Conservation (phyloP, 805 yeast species). For the Alloascoidea africana region DNA sequence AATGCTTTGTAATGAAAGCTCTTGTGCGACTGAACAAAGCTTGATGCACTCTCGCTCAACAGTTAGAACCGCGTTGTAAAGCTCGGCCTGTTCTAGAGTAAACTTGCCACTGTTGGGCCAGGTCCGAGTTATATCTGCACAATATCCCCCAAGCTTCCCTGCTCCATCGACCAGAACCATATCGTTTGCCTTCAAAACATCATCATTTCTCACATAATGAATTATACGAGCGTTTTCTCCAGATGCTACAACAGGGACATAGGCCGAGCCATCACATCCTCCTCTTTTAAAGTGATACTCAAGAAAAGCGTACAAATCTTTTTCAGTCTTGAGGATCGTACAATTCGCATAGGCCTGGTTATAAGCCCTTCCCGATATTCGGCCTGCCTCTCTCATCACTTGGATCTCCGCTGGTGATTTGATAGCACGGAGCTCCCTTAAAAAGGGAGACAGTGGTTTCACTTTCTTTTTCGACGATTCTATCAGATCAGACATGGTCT, state of each 20-base stretch:
- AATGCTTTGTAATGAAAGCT: constrained; percentile 50
- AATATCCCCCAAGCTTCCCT: constrained; percentile 85
- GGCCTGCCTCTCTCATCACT: constrained; percentile 72
- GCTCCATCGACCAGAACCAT: constrained; percentile 91
- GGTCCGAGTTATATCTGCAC: constrained; percentile 90
- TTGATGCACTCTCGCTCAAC: constrained; percentile 71
- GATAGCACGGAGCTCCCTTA: constrained; percentile 41
- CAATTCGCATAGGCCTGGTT: constrained; percentile 57
- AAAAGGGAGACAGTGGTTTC: constrained; percentile 24
- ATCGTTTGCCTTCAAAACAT: constrained; percentile 58
- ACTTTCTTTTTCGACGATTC: constrained; percentile 19
- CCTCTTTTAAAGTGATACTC: constrained; percentile 73
- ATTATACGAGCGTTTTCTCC: constrained; percentile 83
- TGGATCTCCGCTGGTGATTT: constrained; percentile 67
- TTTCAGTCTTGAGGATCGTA: constrained; percentile 50
- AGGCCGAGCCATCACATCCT: constrained; percentile 85
- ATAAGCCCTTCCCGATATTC: constrained; percentile 69
- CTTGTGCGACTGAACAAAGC: constrained; percentile 38
- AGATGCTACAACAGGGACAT: constrained; percentile 92
- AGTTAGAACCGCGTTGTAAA: constrained; percentile 77
- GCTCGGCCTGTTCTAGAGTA: constrained; percentile 63
- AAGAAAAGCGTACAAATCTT: constrained; percentile 62
- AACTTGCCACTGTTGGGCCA: constrained; percentile 84
- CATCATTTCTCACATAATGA: constrained; percentile 90
- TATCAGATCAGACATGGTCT: constrained; percentile 15